Conservation (phyloP, 2,329 filamentous ascomycete species). For the Colletotrichum sp. region DNA sequence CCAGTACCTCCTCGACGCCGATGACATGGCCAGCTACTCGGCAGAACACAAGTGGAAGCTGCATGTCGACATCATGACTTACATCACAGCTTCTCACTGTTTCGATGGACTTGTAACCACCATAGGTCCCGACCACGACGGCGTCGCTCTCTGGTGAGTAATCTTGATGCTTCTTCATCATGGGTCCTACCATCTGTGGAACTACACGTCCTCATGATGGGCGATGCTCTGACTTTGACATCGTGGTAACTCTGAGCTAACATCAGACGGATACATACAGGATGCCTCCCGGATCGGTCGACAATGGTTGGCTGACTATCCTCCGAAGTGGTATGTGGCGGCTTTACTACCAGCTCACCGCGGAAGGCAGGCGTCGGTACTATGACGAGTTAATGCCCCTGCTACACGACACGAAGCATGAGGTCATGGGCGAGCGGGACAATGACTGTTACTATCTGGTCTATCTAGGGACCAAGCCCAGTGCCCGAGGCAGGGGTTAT, state of each 20-base stretch:
- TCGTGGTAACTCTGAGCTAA: neutral
- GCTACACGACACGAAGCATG: conserved; percentile 72
- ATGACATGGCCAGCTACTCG: conserved; percentile 66
- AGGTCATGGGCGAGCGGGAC: conserved; percentile 70
- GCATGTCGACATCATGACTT: conserved; percentile 78
- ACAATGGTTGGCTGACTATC: conserved; percentile 74
- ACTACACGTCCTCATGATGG: neutral
- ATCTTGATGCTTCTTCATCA: neutral
- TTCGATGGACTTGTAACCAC: conserved; percentile 76
- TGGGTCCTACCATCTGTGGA: neutral
- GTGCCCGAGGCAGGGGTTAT: conserved; percentile 73
- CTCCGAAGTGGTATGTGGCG: conserved; percentile 80
- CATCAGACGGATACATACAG: conserved; percentile 41
- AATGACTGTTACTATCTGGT: conserved; percentile 79
- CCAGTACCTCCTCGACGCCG: conserved; percentile 75
- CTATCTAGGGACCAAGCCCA: conserved; percentile 78
- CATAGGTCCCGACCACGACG: conserved; percentile 77
- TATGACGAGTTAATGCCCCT: conserved; percentile 78
- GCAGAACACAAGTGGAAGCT: conserved; percentile 76
- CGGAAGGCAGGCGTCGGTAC: conserved; percentile 75
- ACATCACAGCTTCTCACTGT: conserved; percentile 76
- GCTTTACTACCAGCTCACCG: conserved; percentile 73
- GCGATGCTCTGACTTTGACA: neutral
- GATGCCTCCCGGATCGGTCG: conserved; percentile 76
- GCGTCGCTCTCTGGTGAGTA: conserved; percentile 77